These are phyloP conservation scores for Pichia manshurica DNA, from an alignment of 805 yeast genomes.

Conservation along the genomic window DNA sequence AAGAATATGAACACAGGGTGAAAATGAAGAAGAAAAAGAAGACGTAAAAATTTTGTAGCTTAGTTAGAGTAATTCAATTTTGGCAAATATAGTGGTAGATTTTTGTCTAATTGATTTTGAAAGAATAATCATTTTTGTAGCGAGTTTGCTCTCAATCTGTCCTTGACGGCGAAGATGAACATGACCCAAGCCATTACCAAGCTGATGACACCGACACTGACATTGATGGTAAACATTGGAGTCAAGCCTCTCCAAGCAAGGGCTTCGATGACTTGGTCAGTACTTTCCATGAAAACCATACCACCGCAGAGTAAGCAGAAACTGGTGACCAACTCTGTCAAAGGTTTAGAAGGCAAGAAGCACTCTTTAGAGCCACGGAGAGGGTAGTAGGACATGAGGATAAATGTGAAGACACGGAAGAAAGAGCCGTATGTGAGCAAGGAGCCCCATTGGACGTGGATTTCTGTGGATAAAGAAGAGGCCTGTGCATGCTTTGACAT, in stretches of 20 bases:
- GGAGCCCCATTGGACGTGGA: slow-evolving; percentile 92
- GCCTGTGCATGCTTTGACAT: slow-evolving; percentile 96
- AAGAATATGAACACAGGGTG: no score
- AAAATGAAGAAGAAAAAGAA: no score
- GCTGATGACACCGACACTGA: slow-evolving; percentile 72
- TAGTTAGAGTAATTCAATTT: no score
- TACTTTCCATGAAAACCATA: slow-evolving; percentile 83
- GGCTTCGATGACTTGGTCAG: slow-evolving; percentile 78
- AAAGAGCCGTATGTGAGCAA: slow-evolving; percentile 77
- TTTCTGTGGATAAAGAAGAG: slow-evolving; percentile 63
- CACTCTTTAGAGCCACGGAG: slow-evolving; percentile 23
- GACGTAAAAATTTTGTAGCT: no score
- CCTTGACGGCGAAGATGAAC: slow-evolving; percentile 58
- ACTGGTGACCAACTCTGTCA: slow-evolving; percentile 76
- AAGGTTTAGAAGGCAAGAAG: slow-evolving; percentile 59
- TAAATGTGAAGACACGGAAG: slow-evolving; percentile 62
- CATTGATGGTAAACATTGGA: slow-evolving; percentile 85
- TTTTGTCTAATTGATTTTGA: no score
- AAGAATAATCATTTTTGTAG: no score
- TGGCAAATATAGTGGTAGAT: no score
- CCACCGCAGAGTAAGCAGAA: slow-evolving; percentile 88
- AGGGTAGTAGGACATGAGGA: slow-evolving; percentile 44
- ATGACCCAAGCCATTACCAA: slow-evolving; percentile 87
- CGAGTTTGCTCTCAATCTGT: slow-evolving; percentile 33
- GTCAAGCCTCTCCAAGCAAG: slow-evolving; percentile 79